Conservation (phyloP, 176 grass and related monocot species). For the Oryza brachyantha region DNA sequence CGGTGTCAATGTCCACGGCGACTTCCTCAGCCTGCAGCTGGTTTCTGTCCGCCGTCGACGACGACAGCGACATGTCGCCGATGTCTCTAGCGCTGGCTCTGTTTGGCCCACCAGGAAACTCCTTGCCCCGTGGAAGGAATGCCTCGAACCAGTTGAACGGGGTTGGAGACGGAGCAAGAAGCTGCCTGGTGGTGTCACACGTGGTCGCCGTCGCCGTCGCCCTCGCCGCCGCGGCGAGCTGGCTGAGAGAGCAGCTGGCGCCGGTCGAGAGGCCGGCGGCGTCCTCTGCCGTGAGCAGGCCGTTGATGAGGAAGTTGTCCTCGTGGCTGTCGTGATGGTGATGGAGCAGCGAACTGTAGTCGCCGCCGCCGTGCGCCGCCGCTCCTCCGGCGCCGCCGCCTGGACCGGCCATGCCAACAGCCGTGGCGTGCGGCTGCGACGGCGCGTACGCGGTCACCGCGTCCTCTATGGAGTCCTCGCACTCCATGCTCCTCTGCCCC, state of each 20-base stretch:
- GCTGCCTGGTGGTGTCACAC: conserved; percentile 25
- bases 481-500: conserved; percentile 37
- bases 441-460: conserved; percentile 20
- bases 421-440: background rate
- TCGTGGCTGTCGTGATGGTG: conserved; percentile 56
- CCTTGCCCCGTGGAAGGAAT: conserved; percentile 42
- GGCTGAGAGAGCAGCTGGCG: conserved; percentile 29
- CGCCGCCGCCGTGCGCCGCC: background rate
- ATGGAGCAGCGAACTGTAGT: conserved; percentile 37
- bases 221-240: conserved; percentile 29
- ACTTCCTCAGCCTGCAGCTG: no score
- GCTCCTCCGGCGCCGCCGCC: background rate
- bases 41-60: conserved; percentile 1
- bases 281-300: conserved; percentile 48
- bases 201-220: background rate
- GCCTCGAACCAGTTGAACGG: conserved; percentile 54
- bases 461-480: conserved; percentile 55
- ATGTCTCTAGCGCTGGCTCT: background rate
- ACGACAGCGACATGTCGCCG: conserved; percentile 23
- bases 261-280: conserved; percentile 31
- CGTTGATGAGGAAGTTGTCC: conserved; percentile 62
- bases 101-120: conserved; percentile 28
- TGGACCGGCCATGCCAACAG: background rate
- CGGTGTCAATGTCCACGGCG: conserved; percentile 23
- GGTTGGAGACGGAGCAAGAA: conserved; percentile 29